Conservation (phyloP, 1,284 basidiomycete genomes). For the Mycosarcoma maydis region DNA sequence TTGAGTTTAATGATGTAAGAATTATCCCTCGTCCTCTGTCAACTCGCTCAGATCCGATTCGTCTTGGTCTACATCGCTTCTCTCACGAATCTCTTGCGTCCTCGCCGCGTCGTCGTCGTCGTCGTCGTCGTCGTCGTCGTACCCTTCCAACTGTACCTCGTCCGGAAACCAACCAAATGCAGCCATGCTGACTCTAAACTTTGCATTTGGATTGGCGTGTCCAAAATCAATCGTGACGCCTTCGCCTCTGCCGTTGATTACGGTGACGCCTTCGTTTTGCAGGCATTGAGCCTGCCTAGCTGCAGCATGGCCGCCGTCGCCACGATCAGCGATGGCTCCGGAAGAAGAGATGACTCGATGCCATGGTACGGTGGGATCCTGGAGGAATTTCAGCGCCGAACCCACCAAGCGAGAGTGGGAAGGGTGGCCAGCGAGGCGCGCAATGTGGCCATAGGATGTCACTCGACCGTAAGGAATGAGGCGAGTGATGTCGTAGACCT, state of each 20-base stretch:
- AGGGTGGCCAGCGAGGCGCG: constrained; percentile 57
- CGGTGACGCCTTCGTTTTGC: constrained; percentile 47
- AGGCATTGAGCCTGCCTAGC: constrained; percentile 53
- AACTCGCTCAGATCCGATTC: constrained; percentile 33
- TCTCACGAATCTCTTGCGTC: constrained; percentile 3
- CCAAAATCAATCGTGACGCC: constrained; percentile 44
- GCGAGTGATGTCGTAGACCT: constrained; percentile 58
- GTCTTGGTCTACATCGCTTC: background rate
- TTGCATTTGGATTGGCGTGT: constrained; percentile 39
- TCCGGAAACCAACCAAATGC: constrained; percentile 53
- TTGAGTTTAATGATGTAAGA: too few relatives aligned
- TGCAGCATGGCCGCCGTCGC: constrained; percentile 61
- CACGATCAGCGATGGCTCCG: constrained; percentile 62
- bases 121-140: constrained; percentile 10
- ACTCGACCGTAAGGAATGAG: constrained; percentile 57
- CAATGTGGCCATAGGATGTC: constrained; percentile 65
- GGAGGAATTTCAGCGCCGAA: constrained; percentile 58
- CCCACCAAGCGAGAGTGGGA: constrained; percentile 61
- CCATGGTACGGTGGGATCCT: constrained; percentile 56
- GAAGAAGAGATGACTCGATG: constrained; percentile 59
- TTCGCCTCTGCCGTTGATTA: constrained; percentile 39
- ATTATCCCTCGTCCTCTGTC: constrained; percentile 8
- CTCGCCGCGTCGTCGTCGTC: too few relatives aligned
- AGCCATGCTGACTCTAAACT: constrained; percentile 32
- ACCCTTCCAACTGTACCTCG: constrained; percentile 31